These are phyloP conservation scores for Calonectria hawksworthii DNA, from an alignment of 2,329 filamentous ascomycete genomes.

Conservation along the genomic window DNA sequence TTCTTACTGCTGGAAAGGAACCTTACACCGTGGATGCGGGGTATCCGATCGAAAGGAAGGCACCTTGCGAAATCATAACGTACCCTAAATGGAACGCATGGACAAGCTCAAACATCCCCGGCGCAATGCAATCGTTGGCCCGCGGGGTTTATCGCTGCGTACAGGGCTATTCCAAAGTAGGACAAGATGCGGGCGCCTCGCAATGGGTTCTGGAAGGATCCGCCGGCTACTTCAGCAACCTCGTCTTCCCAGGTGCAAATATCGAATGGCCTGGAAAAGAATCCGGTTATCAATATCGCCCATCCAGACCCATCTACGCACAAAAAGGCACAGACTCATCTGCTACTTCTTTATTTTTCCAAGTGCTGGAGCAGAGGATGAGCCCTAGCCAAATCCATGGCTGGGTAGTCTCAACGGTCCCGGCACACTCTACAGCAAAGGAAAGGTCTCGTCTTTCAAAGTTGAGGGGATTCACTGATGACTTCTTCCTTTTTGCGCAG, in stretches of 20 bases:
- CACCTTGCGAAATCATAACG: conserved; percentile 25
- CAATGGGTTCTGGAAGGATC: conserved; percentile 27
- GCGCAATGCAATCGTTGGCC: conserved; percentile 24
- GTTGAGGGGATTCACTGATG: not conserved
- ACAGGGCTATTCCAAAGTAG: not conserved
- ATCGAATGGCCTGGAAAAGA: conserved; percentile 22
- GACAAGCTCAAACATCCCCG: not conserved
- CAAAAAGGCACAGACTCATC: conserved; percentile 13
- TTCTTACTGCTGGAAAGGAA: conserved; percentile 12
- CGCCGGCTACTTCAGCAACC: conserved; percentile 35
- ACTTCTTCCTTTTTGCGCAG: conserved; percentile 24
- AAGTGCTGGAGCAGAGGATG: not conserved
- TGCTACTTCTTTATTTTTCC: conserved; percentile 29
- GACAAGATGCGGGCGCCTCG: not conserved
- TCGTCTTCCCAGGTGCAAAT: conserved; percentile 28
- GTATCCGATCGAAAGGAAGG: conserved; percentile 14
- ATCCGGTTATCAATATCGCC: conserved; percentile 23
- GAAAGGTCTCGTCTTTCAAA: conserved; percentile 27
- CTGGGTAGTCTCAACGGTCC: conserved; percentile 23
- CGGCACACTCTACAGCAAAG: not conserved
- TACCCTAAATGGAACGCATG: conserved; percentile 18
- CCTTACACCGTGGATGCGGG: not conserved
- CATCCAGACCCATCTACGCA: conserved; percentile 28
- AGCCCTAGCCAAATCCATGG: not conserved
- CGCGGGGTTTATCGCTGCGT: conserved; percentile 38